Base-by-base conservation (phyloP, 2,329 filamentous ascomycete species). In the Trichoderma atrobrunneum region DNA sequence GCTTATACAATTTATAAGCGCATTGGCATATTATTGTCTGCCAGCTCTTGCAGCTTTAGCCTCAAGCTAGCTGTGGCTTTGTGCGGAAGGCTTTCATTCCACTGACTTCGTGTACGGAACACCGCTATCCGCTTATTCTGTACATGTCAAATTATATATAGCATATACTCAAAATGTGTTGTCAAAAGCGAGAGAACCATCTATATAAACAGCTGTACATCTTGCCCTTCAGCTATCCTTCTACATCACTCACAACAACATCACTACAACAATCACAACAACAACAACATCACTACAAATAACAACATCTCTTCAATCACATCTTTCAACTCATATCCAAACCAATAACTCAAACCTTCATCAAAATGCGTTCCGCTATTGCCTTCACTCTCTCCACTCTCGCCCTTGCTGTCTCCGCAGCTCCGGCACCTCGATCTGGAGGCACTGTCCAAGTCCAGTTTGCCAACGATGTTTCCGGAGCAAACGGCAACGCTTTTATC, bases 51-150 rank as follows among this genome's bases (percentile, higher is more conserved):
- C 62, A 69, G 56, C 34, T 56, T 77, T 30, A 73, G 57, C 43
- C 77, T 78, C 71, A 60, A 39, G 21, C 74, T 78, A 59, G 77
- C 78, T 70, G 73, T 74, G 51, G 66, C 61, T 64, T 64, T 64
- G 61, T 48, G 28, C 61, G 61, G 61, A 63, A 63, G 34, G 28
- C 56, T 21, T 59, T 10, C 4, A n/a, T 43, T 30, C 56, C 28
- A 26, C 43, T 51, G n/a, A 51, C 43, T 51, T 51, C 14, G 24
- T 51, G 32, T 30, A 65, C n/a, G 34, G 48, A 54, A 54, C 21
- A 24, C 48, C 11, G 11, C 48, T 54, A 24, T 54, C 48, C 48
- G 48, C 48, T 54, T 24, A 24, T 24, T 54, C 21, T 54, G 21
- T 54, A 12, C n/a, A 54, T 54, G 62, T 51, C 62, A 65, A 24